Evolutionary conservation across 768 basidiomycete species (phyloP).

Genomic region (Cystobasidium ongulense): DNA sequence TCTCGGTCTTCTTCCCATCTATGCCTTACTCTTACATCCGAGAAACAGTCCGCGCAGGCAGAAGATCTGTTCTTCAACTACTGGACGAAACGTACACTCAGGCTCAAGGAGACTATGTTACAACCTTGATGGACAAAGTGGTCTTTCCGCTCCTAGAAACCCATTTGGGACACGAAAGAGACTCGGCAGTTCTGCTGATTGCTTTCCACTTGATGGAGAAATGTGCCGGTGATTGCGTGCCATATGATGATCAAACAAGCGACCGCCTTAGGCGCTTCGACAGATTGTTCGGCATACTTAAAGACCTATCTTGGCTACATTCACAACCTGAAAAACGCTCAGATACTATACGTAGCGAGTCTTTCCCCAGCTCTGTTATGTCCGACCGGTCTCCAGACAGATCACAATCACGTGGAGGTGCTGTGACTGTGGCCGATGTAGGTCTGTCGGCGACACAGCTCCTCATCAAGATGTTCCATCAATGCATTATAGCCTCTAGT

Average conservation of each 20-base stretch:
- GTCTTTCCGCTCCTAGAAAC: conserved; percentile 7
- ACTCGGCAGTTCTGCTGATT: conserved; percentile 1
- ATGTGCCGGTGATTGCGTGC: neutral
- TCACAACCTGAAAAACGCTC: neutral
- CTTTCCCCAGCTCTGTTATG: neutral
- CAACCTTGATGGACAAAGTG: conserved; percentile 5
- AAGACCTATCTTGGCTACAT: neutral
- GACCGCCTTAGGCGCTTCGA: neutral
- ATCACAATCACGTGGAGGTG: neutral
- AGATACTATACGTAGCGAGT: neutral
- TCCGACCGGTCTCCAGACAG: neutral
- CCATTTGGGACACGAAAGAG: neutral
- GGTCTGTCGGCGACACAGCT: conserved; percentile 10
- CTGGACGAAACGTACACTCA: neutral
- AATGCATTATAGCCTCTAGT: conserved; percentile 11
- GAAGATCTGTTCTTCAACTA: neutral
- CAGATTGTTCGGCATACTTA: neutral
- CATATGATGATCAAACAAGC: neutral
- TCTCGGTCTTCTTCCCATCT: conserved; percentile 37
- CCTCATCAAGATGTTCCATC: conserved; percentile 7
- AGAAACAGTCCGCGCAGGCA: conserved; percentile 9
- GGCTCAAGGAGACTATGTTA: conserved; percentile 19
- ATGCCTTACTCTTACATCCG: neutral
- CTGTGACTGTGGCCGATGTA: neutral
- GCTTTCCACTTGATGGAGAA: conserved; percentile 8